Evolutionary conservation across 1,139 yeast species (phyloP).

Genomic region (Suhomyces maxii): DNA sequence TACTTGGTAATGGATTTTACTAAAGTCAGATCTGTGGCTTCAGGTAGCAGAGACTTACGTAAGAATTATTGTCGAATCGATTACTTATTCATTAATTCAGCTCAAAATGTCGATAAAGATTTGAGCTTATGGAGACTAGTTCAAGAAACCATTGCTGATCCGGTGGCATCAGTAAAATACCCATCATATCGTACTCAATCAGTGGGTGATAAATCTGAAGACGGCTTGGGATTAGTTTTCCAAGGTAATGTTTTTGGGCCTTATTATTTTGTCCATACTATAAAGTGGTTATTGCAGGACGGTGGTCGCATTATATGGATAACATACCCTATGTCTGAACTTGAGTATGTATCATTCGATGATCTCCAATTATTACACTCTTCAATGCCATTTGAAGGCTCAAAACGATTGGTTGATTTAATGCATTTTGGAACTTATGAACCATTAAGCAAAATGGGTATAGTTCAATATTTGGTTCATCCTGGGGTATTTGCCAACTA

Average conservation of each 20-base stretch:
- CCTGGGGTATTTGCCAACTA: conserved; percentile 93
- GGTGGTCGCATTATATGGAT: conserved; percentile 82
- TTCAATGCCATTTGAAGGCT: conserved; percentile 81
- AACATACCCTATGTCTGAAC: conserved; percentile 75
- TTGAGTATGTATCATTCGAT: conserved; percentile 65
- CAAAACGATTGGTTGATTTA: conserved; percentile 83
- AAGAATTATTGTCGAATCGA: conserved; percentile 67
- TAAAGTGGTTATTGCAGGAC: conserved; percentile 50
- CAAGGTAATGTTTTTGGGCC: conserved; percentile 97
- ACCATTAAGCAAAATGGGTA: conserved; percentile 47
- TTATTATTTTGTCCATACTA: conserved; percentile 70
- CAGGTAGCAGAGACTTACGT: conserved; percentile 69
- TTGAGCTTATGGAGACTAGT: conserved; percentile 81
- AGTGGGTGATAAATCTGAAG: conserved; percentile 69
- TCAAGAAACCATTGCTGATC: conserved; percentile 61
- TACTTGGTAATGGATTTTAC: conserved; percentile 84
- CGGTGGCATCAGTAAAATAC: conserved; percentile 78
- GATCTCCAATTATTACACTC: conserved; percentile 73
- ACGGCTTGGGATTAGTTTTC: conserved; percentile 81
- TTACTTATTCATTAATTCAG: conserved; percentile 82
- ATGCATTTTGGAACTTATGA: conserved; percentile 72
- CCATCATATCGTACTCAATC: conserved; percentile 82
- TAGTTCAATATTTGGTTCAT: conserved; percentile 77
- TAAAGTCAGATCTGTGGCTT: conserved; percentile 78
- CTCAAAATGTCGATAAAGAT: conserved; percentile 83